Base-by-base conservation (phyloP, 1,139 yeast species). In the Geotrichum armillariae region DNA sequence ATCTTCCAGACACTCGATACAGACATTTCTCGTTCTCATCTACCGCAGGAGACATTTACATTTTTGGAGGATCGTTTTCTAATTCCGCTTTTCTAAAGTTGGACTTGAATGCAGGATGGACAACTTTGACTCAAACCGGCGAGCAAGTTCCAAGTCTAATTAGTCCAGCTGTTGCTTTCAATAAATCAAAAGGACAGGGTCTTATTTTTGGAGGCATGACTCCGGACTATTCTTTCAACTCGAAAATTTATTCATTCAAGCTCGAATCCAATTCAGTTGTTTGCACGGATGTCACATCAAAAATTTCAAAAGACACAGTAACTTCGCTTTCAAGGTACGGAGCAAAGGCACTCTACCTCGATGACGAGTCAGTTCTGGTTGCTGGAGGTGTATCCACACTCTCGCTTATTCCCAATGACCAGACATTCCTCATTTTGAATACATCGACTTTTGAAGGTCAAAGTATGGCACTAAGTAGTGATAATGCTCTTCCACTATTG, bases 321-420 rank as follows among this genome's bases (percentile, higher is more conserved):
- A 25, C 41, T 20, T 44, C 56, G 11, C 36, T 52, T 17, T 35
- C 46, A 21, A 52, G 62, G 32, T 53, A 51, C 32, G 63, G 63
- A 5, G 55, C 60, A 3, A 48, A 54, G 23, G 53, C 58, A 22
- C 22, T 56, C 7, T 43, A 41, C 29, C 23, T 49, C 5, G 59
- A 60, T 11, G 60, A 60, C 0, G 52, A 64, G 9, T 64, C 69
- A 29, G 50, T 82, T 2, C 40, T 82, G 1, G 42, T 85, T 0
- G 73, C 77, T 17, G 93, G 94, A 2, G 93, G 93, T 14, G 82
- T 82, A 0, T 71, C 79, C 22, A 70, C 76, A 3, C 53, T 59
- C 7, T 63, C 66, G 46, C 62, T 77, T 8, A 70, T 75, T 39
- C 72, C 68, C 47, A 69, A 70, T 34, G 40, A 59, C 9, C 72